Percentiles rank a stretch among this genome's conserved stretches.
Evolutionary conservation across 352 stramenopile genomes (phyloP).

Genomic region (Phytophthora ohioensis): DNA sequence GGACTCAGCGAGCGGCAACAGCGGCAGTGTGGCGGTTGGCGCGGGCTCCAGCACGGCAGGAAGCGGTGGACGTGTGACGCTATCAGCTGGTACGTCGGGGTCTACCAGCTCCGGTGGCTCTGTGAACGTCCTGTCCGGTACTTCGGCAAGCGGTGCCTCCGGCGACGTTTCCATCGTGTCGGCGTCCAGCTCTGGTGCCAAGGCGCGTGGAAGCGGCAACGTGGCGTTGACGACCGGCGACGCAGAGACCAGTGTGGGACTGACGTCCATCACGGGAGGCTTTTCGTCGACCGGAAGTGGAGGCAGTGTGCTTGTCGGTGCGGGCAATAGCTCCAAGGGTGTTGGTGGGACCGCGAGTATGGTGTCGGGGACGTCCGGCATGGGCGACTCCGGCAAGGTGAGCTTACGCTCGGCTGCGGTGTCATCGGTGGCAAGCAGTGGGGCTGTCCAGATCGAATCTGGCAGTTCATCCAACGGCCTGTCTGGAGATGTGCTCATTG

Average conservation of each 20-base stretch:
- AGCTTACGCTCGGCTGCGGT: constrained; percentile 19
- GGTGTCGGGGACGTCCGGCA: constrained; percentile 17
- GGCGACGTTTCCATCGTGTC: constrained; percentile 24
- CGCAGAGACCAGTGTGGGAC: constrained; percentile 24
- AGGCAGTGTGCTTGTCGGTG: constrained; percentile 17
- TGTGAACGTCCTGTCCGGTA: constrained; percentile 13
- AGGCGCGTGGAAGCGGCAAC: constrained; percentile 23
- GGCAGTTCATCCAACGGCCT: constrained; percentile 17
- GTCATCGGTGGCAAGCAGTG: constrained; percentile 25
- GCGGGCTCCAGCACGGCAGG: constrained; percentile 18
- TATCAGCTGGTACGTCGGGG: constrained; percentile 15
- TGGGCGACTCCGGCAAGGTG: constrained; percentile 20
- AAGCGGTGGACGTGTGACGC: constrained; percentile 21
- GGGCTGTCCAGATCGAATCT: constrained; percentile 21
- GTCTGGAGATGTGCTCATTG: constrained; percentile 22
- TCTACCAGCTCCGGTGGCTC: constrained; percentile 20
- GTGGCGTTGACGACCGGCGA: constrained; percentile 23
- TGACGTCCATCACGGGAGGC: constrained; percentile 24
- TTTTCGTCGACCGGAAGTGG: constrained; percentile 23
- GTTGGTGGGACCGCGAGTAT: constrained; percentile 26
- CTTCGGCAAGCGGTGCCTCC: constrained; percentile 13
- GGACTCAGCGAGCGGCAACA: constrained; percentile 16
- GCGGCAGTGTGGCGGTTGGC: constrained; percentile 17
- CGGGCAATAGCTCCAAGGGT: constrained; percentile 20
- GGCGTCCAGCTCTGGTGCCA: constrained; percentile 13